phyloP scores from a whole-genome alignment of 305 asterid species.

The Solanum chacoense region DNA sequence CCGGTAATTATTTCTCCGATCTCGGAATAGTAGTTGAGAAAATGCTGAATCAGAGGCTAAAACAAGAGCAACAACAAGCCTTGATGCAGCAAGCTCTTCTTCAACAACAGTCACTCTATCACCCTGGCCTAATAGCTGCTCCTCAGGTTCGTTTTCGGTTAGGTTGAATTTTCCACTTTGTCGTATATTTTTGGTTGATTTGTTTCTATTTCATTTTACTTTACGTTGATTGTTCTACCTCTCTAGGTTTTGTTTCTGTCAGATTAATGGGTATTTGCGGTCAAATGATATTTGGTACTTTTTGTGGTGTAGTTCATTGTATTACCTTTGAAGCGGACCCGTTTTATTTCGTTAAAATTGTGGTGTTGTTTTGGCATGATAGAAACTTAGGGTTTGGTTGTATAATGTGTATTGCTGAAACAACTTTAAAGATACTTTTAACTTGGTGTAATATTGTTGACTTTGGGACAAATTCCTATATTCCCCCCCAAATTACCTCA shows the following conservation, averaged over 20 bases:
- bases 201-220: neutral
- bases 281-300: neutral
- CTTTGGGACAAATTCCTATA: neutral
- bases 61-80: slow-evolving; percentile 78
- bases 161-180: neutral
- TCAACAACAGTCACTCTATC: slow-evolving; percentile 80
- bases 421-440: neutral
- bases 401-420: neutral
- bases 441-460: neutral
- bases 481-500: neutral
- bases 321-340: neutral
- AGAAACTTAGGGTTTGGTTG: neutral
- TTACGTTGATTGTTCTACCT: neutral
- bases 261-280: neutral
- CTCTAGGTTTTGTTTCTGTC: neutral
- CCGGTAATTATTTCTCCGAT: slow-evolving; percentile 26
- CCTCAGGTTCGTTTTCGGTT: slow-evolving; percentile 47
- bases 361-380: neutral
- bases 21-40: slow-evolving; percentile 8
- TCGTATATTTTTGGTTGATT: neutral
- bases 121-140: slow-evolving; percentile 83
- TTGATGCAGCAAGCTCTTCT: slow-evolving; percentile 92
- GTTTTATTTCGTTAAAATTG: neutral
- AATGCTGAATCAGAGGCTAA: slow-evolving; percentile 82
- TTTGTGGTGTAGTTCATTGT: neutral